phyloP scores from a whole-genome alignment of 2,329 filamentous ascomycete species.

The Chrysoporthe austroafricana region DNA sequence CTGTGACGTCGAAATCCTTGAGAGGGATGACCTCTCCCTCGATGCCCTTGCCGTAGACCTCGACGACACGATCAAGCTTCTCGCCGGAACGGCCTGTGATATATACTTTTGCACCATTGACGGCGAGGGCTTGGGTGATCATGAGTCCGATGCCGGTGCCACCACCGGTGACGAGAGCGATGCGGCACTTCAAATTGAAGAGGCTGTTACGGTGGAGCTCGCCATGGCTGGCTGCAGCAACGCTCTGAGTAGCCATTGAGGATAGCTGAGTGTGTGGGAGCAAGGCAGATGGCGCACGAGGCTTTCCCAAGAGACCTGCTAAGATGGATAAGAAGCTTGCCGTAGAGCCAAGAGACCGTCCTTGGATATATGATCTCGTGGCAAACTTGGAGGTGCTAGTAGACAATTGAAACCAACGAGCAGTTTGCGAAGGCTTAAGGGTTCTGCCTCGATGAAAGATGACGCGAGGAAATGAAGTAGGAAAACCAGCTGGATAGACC shows the following conservation, averaged over 20 bases:
- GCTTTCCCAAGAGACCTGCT: not conserved
- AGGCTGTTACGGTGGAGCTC: slow-evolving; percentile 51
- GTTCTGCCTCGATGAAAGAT: not conserved
- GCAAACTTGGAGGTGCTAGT: not conserved
- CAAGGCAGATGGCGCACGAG: not conserved
- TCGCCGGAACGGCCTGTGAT: slow-evolving; percentile 68
- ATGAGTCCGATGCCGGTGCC: slow-evolving; percentile 41
- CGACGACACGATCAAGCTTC: slow-evolving; percentile 63
- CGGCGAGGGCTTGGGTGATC: slow-evolving; percentile 35
- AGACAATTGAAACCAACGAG: not conserved
- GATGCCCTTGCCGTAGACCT: slow-evolving; percentile 58
- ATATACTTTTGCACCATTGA: slow-evolving; percentile 55
- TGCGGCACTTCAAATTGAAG: slow-evolving; percentile 47
- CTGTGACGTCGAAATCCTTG: slow-evolving; percentile 61
- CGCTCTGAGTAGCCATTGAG: slow-evolving; percentile 37
- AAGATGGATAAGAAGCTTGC: not conserved
- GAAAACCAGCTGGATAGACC: no score
- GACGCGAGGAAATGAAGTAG: not conserved
- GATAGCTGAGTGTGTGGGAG: slow-evolving; percentile 3
- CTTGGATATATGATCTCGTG: not conserved
- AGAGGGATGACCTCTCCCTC: slow-evolving; percentile 63
- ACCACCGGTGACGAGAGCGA: slow-evolving; percentile 49
- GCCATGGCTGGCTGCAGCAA: slow-evolving; percentile 35
- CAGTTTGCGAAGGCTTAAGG: not conserved
- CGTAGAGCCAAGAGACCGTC: no score